Evolutionary conservation across 2,329 filamentous ascomycete species (phyloP).

Genomic region (Pseudogymnoascus sp.): DNA sequence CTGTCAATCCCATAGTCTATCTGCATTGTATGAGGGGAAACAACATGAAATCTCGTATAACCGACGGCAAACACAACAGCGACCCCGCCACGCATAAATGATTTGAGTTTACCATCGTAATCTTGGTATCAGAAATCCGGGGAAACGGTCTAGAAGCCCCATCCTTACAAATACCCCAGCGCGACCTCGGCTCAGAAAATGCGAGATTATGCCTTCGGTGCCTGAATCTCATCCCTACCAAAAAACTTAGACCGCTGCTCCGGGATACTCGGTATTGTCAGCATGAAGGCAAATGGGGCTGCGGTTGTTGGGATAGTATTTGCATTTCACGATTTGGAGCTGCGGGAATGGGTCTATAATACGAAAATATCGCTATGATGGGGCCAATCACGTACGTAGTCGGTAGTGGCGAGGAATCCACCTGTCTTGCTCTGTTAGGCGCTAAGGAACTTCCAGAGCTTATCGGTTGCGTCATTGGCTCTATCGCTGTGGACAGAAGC

Average conservation of each 20-base stretch:
- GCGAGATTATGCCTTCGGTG: neutral
- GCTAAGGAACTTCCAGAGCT: neutral
- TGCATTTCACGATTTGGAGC: neutral
- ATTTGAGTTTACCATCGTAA: neutral
- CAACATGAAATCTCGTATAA: neutral
- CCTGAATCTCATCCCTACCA: neutral
- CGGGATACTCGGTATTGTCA: neutral
- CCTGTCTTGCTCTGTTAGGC: neutral
- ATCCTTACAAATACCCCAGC: neutral
- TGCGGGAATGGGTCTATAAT: neutral
- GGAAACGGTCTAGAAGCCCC: neutral
- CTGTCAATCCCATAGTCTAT: neutral
- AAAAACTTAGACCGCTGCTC: neutral
- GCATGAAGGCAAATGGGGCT: neutral
- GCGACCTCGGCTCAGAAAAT: neutral
- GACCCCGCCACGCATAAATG: neutral
- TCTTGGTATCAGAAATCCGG: neutral
- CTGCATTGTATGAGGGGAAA: neutral
- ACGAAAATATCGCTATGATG: neutral
- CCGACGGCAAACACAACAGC: neutral
- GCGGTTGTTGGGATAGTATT: neutral
- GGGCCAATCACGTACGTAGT: neutral
- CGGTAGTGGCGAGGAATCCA: neutral
- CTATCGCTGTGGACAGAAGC: neutral
- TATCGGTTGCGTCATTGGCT: neutral